phyloP scores from a whole-genome alignment of 805 yeast genomes.

The Wickerhamomyces rabaulensis region DNA sequence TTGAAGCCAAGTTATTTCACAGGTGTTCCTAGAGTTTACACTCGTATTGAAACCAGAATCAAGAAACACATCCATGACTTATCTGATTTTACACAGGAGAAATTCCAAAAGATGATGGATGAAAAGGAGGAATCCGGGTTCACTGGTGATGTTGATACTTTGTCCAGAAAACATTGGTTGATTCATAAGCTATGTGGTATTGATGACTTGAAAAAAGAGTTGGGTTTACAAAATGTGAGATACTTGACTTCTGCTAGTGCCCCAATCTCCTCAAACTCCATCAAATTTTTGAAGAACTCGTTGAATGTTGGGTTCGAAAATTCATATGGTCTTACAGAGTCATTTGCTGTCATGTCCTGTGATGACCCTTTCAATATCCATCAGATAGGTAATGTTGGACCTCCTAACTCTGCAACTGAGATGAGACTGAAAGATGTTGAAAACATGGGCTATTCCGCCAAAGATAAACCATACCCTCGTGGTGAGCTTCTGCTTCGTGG shows the following conservation, averaged over 20 bases:
- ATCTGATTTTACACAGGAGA: conserved; percentile 10
- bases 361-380: conserved; percentile 30
- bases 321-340: conserved; percentile 62
- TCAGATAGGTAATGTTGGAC: conserved; percentile 37
- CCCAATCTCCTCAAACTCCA: conserved; percentile 50
- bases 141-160: conserved; percentile 5
- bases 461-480: conserved; percentile 38
- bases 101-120: conserved; percentile 13
- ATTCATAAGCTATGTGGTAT: conserved; percentile 9
- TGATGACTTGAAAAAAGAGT: conserved; percentile 34
- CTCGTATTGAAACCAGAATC: conserved; percentile 46
- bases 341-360: conserved; percentile 49
- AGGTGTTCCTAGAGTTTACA: conserved; percentile 54
- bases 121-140: conserved; percentile 5
- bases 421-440: conserved; percentile 50
- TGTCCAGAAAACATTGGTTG: conserved; percentile 6
- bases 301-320: conserved; percentile 40
- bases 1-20: conserved; percentile 43
- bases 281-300: conserved; percentile 47
- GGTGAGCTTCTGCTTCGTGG: conserved; percentile 59
- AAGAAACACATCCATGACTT: conserved; percentile 19
- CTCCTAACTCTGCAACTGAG: conserved; percentile 47
- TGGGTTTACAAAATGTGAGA: conserved; percentile 35
- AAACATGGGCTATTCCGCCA: conserved; percentile 38
- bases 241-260: conserved; percentile 47